Evolutionary conservation across 768 basidiomycete species (phyloP), one percentile per base, ranked within the genome.

Genomic region (Boletus rufocinnamomeus): DNA sequence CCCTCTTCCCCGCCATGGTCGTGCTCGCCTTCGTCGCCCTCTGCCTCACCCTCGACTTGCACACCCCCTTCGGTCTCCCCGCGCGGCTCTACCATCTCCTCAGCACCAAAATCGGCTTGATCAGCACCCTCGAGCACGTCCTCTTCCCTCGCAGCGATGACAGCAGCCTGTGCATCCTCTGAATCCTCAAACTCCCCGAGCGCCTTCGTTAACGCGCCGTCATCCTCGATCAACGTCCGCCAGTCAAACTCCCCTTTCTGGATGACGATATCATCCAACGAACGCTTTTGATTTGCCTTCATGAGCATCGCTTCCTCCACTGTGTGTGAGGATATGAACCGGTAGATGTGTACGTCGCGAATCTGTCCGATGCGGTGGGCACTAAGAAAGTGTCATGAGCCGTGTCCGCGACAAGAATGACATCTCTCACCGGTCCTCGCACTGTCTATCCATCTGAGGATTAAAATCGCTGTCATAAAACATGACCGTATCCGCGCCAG

Each of bases 281-380:
- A 85, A 51, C 95, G 88, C 74, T 98, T 98, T 76, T 98, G 95
- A 65, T 98, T 95, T n/a, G 95, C 95, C 72, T 96, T 97, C 61
- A 88, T 88, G 34, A 98, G 83, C 84, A 98, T 91, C 52, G 94
- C 93, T 74, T 98, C 95, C 73, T 98, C 95, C 34, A 98, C 93
- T 0, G 95, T 95, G 73, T 90, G 83, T 58, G 84, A 80, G 11
- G 92, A 92, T 48, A 98, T 87, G 69, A 98, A 93, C 19, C 95
- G 89, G 74, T 96, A 97, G 65, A 98, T 95, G 70, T 97, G 93
- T 10, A 98, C 95, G 68, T 95, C 93, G 50, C 92, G 90, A 58
- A 93, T 93, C 72, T 98, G 96, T 10, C 96, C 96, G 61, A 99
- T 98, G n/a, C 96, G 91, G 71, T 99, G 96, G 0, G 95, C 96